These are phyloP conservation scores for Neonectria coccinea DNA, from an alignment of 2,329 filamentous ascomycete genomes.

Conservation along the genomic window DNA sequence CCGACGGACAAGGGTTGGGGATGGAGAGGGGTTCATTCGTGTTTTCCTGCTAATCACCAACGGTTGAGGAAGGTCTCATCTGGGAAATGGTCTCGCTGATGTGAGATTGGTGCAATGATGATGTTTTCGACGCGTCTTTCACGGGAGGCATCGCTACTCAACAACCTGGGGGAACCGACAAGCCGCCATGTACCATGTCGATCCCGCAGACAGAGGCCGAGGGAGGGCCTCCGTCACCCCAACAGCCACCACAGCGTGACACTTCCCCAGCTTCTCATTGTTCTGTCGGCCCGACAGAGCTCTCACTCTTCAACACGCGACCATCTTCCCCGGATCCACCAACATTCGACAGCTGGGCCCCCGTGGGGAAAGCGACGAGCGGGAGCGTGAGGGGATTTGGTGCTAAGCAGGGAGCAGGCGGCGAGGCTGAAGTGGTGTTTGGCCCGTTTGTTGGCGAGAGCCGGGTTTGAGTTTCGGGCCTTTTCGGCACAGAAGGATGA, in stretches of 20 bases:
- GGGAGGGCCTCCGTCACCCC: not conserved
- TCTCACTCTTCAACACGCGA: not conserved
- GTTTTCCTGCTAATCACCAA: not conserved
- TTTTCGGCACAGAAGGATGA: not conserved
- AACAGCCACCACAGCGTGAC: not conserved
- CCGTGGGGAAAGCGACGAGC: constrained; percentile 2
- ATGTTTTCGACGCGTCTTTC: not conserved
- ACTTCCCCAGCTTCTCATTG: not conserved
- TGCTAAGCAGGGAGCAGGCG: not conserved
- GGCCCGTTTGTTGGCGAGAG: not conserved
- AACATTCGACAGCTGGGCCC: not conserved
- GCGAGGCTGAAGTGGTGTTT: not conserved
- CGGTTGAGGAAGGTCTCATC: not conserved
- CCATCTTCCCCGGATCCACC: constrained; percentile 15
- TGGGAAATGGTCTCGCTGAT: not conserved
- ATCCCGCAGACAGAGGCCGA: not conserved
- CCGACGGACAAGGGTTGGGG: not conserved
- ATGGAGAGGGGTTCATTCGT: not conserved
- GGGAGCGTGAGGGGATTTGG: constrained; percentile 3
- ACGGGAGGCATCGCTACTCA: not conserved
- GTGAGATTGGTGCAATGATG: not conserved
- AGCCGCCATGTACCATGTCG: not conserved
- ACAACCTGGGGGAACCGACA: not conserved
- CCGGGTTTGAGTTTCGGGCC: constrained; percentile 16
- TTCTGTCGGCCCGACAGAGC: constrained; percentile 9